Base-by-base conservation (phyloP, 2,329 filamentous ascomycete species). In the Onygenales sp. region DNA sequence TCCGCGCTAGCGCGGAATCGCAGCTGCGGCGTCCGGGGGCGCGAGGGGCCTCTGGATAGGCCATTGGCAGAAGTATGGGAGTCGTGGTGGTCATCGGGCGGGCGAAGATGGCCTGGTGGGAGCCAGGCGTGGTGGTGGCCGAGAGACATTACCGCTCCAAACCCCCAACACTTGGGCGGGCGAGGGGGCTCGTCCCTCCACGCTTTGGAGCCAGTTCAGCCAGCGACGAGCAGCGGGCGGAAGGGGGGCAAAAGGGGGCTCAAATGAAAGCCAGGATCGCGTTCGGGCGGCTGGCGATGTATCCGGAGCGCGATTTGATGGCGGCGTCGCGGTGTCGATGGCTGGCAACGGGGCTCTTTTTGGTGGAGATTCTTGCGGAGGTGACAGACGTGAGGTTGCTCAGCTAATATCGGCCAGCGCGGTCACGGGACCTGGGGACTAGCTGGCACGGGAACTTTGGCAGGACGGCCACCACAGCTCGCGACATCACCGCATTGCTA, bases 61-160 rank as follows among this genome's bases (percentile, higher is more conserved):
- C 71, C 71, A 73, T 74, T 74, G 67, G 67, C 61, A 49, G 67
- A 64, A 46, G 54, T 44, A 50, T 69, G 67, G 56, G 61, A 62
- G 54, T 70, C 68, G 54, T 64, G 63, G 42, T 73, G 76, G 76
- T 87, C 83, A 66, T 87, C 83, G 63, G 79, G 74, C 66, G 77
- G 78, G 59, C 79, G 79, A 58, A 82, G 75, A 64, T 78, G 72
- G 57, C 77, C 76, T 62, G 82, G 78, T 62, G 82, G 77, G 58
- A 78, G 78, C 84, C 85, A 87, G 77, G 79, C 74, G 74, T 84
- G 81, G 73, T 82, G 78, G 73, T 84, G 83, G 71, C 78, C 74
- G 73, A 83, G 75, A 70, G 83, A 83, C 83, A 86, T 86, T 51
- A 51, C 47, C 70, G 68, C 69, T 68, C 68, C 65, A 66, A 72